A percentile compares a stretch with the other conserved stretches of the same genome.
Conservation (phyloP, 495 filamentous ascomycete genomes). For the Aspergillus biplanus region DNA sequence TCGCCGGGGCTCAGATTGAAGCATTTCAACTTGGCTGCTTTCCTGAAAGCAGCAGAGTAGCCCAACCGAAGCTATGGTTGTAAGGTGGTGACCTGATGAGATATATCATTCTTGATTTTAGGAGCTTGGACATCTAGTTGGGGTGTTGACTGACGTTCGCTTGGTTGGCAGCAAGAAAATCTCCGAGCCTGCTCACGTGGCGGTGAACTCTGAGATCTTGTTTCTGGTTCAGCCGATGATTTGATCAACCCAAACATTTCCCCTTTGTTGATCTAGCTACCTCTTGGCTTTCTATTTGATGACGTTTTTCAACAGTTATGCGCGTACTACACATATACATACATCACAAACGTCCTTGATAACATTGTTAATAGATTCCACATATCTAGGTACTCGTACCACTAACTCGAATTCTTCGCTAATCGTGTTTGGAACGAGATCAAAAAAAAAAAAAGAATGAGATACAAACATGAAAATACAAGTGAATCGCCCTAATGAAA, state of each 20-base stretch:
- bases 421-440: background rate
- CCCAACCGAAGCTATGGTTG: too few species aligned
- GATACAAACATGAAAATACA: constrained; percentile 2
- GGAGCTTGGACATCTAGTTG: too few species aligned
- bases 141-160: background rate
- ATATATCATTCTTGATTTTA: too few species aligned
- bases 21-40: too few species aligned
- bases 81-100: too few species aligned
- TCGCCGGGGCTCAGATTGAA: too few species aligned
- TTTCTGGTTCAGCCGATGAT: background rate
- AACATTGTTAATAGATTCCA: background rate
- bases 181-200: constrained; percentile 1
- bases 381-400: background rate
- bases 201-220: background rate
- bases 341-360: background rate
- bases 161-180: background rate
- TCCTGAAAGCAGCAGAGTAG: too few species aligned
- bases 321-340: background rate
- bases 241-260: background rate
- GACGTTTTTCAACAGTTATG: background rate
- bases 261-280: background rate
- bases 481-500: constrained; percentile 12
- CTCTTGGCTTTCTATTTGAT: background rate
- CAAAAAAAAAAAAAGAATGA: background rate
- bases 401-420: background rate